Evolutionary conservation across 2,329 filamentous ascomycete species (phyloP), one percentile per base, ranked within the genome.

Genomic region (Incumbomyces delicatus): DNA sequence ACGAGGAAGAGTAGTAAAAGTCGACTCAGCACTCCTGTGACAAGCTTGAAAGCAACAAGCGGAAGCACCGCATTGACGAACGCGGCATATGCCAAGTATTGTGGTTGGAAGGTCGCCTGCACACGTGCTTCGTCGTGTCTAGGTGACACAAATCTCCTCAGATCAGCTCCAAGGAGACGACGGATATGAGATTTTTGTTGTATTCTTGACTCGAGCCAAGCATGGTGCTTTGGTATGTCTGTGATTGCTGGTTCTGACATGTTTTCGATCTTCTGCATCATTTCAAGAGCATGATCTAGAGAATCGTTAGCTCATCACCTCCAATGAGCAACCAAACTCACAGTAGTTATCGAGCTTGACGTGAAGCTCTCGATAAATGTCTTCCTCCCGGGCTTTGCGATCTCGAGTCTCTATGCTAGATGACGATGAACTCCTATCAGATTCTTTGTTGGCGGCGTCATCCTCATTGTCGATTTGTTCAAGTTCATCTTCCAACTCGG

Each of bases 401-500:
- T 17, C 34, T 48, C 29, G 27, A 18, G n/a, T 34, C 14, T 46
- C 36, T 7, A 33, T n/a, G 59, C 56, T 43, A 14, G 36, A 41
- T 22, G 20, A 17, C 10, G 27, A 30, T 3, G 35, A 46, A 16
- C 20, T 29, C 8, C 18, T 14, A 58, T 51, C 22, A 58, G 53
- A 37, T 56, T 54, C 42, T 54, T 54, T 32, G 54, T 57, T n/a
- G 60, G 60, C 22, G 57, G 55, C 51, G 70, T 67, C 12, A 67
- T 67, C 58, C 77, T 40, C 44, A 3, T 40, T 30, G 47, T 95
- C 89, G 1, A 92, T 65, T 0, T 72, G 70, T 14, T 78, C 76
- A 1, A 95, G 73, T 48, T 89, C 80, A 57, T 87, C 81, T 63
- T 95, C 88, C 32, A 94, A 70, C 57, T 90, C 83, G 27, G 74